Percentiles rank a stretch among this genome's conserved stretches.
phyloP scores from a whole-genome alignment of 768 basidiomycete species.

The Rickenella mellea region DNA sequence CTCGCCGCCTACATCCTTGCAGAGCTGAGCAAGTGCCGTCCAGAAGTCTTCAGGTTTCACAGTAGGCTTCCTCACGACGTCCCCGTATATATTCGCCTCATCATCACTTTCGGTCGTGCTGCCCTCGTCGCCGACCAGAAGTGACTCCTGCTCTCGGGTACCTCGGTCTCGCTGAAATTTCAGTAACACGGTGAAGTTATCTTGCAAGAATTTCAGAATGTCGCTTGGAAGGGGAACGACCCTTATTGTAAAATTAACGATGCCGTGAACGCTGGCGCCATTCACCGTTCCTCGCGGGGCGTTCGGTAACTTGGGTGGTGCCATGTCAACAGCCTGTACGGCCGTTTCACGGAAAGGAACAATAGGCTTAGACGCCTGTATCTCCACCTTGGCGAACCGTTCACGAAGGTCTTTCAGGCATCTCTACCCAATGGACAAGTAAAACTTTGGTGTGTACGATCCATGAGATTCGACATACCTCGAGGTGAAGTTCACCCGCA shows the following conservation, averaged over 20 bases:
- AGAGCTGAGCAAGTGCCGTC: slow-evolving; percentile 53
- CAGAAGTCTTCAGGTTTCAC: slow-evolving; percentile 77
- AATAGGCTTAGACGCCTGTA: slow-evolving; percentile 90
- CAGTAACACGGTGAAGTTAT: slow-evolving; percentile 58
- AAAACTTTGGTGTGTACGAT: neutral
- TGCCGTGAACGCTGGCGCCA: slow-evolving; percentile 54
- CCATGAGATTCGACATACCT: slow-evolving; percentile 37
- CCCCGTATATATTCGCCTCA: slow-evolving; percentile 32
- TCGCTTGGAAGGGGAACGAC: slow-evolving; percentile 66
- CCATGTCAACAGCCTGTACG: slow-evolving; percentile 83
- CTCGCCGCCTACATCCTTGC: slow-evolving; percentile 59
- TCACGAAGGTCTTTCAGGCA: slow-evolving; percentile 95
- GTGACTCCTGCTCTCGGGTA: slow-evolving; percentile 15
- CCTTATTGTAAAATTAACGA: slow-evolving; percentile 79
- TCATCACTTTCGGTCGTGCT: slow-evolving; percentile 23
- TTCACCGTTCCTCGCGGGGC: slow-evolving; percentile 71
- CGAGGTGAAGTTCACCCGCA: slow-evolving; percentile 92
- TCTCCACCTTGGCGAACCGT: slow-evolving; percentile 86
- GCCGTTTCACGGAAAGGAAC: slow-evolving; percentile 98
- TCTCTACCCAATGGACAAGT: slow-evolving; percentile 39
- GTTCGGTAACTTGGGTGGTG: slow-evolving; percentile 63
- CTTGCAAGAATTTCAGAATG: slow-evolving; percentile 68
- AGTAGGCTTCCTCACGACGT: slow-evolving; percentile 50
- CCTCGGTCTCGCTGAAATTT: slow-evolving; percentile 44
- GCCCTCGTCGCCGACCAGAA: no score